phyloP scores from a whole-genome alignment of 352 stramenopile species.

The Aphanomyces euteiches region DNA sequence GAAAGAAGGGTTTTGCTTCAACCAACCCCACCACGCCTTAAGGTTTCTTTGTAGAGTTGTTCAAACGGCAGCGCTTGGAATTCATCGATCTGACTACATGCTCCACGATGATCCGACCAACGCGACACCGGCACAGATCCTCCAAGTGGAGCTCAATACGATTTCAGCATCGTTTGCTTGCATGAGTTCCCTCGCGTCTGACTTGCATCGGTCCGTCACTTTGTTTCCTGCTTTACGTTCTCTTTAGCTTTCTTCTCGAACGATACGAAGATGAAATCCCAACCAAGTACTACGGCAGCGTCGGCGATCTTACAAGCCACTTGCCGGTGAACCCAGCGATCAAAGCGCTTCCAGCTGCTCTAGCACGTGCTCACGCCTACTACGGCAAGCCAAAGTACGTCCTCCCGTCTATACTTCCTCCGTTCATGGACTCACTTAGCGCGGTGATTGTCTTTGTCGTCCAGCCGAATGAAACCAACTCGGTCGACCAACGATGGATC shows the following conservation, averaged over 20 bases:
- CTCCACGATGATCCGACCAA: conserved; percentile 70
- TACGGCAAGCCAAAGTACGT: conserved; percentile 70
- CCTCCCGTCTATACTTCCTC: neutral
- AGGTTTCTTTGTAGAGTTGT: neutral
- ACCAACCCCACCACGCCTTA: neutral
- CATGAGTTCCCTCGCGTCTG: conserved; percentile 89
- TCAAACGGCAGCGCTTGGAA: conserved; percentile 80
- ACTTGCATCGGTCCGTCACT: conserved; percentile 83
- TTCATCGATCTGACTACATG: conserved; percentile 95
- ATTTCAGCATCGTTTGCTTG: conserved; percentile 97
- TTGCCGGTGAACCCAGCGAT: conserved; percentile 69
- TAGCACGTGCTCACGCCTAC: conserved; percentile 61
- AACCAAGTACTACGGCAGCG: conserved; percentile 47
- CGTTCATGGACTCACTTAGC: conserved; percentile 34
- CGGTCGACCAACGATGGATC: conserved; percentile 90
- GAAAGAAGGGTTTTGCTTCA: conserved; percentile 43
- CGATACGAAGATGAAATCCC: conserved; percentile 51
- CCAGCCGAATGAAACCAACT: conserved; percentile 83
- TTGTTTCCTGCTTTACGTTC: neutral
- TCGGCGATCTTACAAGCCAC: conserved; percentile 41
- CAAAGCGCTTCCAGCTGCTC: conserved; percentile 55
- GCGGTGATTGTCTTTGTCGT: conserved; percentile 89
- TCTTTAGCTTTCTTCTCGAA: conserved; percentile 47
- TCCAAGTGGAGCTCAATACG: conserved; percentile 97
- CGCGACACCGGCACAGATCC: conserved; percentile 46